Conservation (phyloP, 768 basidiomycete genomes). For the Mycena pura region DNA sequence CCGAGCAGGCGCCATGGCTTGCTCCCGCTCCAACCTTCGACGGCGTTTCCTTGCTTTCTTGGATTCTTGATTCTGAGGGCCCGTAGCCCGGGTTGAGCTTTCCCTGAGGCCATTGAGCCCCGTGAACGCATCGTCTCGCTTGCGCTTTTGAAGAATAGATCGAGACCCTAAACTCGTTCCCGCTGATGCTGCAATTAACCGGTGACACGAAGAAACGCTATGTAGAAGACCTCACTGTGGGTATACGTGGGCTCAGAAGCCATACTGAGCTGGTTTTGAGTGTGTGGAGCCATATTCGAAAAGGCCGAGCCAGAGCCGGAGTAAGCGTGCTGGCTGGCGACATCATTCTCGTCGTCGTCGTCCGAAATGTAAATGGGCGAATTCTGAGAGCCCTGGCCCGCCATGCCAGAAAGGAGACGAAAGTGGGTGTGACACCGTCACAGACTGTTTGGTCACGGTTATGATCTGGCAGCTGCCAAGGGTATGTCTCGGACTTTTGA, state of each 20-base stretch:
- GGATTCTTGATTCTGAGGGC: background rate
- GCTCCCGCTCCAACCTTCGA: conserved; percentile 43
- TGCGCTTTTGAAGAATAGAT: conserved; percentile 21
- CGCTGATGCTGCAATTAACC: background rate
- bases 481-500: no score
- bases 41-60: conserved; percentile 52
- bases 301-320: background rate
- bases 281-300: background rate
- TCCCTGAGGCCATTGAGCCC: background rate
- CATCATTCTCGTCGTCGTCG: conserved; percentile 34
- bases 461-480: no score
- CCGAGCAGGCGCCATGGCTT: conserved; percentile 31
- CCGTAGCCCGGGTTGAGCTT: background rate
- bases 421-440: background rate
- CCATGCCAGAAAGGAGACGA: background rate
- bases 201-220: background rate
- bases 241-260: background rate
- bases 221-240: background rate
- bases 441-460: no score
- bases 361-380: conserved; percentile 37
- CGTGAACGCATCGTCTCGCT: conserved; percentile 10
- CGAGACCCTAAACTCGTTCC: background rate
- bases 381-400: conserved; percentile 31
- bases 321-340: conserved; percentile 17
- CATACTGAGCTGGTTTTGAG: background rate